These are phyloP conservation scores for Phylloporus sp. DNA, from an alignment of 768 basidiomycete genomes.

Conservation along the genomic window DNA sequence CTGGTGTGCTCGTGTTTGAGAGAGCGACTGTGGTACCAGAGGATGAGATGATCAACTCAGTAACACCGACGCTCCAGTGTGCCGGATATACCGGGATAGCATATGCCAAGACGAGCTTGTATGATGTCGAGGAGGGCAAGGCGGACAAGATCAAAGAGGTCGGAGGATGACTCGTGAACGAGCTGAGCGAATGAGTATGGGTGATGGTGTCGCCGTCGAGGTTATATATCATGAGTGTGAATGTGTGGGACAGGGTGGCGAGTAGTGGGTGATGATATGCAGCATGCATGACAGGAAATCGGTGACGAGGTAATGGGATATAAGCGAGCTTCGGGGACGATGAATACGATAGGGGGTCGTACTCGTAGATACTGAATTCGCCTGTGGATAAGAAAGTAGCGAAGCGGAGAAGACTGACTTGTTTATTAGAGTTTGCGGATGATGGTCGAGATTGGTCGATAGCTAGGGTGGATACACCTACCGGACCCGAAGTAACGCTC, in stretches of 20 bases:
- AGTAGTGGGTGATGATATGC: slow-evolving; percentile 79
- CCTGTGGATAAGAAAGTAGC: slow-evolving; percentile 65
- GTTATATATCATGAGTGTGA: slow-evolving; percentile 71
- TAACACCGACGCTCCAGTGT: slow-evolving; percentile 77
- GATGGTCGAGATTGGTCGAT: slow-evolving; percentile 70
- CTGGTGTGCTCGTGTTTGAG: slow-evolving; percentile 7
- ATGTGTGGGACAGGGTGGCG: slow-evolving; percentile 62
- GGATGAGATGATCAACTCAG: slow-evolving; percentile 65
- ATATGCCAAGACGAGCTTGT: slow-evolving; percentile 74
- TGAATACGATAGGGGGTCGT: slow-evolving; percentile 46
- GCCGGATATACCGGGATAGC: slow-evolving; percentile 73
- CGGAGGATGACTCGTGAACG: slow-evolving; percentile 78
- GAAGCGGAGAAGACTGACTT: slow-evolving; percentile 39
- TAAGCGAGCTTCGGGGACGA: slow-evolving; percentile 43
- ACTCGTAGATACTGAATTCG: slow-evolving; percentile 56
- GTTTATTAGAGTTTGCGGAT: slow-evolving; percentile 27
- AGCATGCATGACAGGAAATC: slow-evolving; percentile 55
- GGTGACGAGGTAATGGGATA: slow-evolving; percentile 39
- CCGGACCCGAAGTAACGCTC: slow-evolving; percentile 24
- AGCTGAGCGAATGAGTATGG: slow-evolving; percentile 64
- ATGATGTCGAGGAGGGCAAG: slow-evolving; percentile 47
- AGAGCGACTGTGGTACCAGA: slow-evolving; percentile 7
- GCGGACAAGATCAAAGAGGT: slow-evolving; percentile 75
- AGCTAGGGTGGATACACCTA: slow-evolving; percentile 59
- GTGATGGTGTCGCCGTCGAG: slow-evolving; percentile 48